These are phyloP conservation scores for Emydomyces testavorans DNA, from an alignment of 2,329 filamentous ascomycete genomes.

Conservation along the genomic window DNA sequence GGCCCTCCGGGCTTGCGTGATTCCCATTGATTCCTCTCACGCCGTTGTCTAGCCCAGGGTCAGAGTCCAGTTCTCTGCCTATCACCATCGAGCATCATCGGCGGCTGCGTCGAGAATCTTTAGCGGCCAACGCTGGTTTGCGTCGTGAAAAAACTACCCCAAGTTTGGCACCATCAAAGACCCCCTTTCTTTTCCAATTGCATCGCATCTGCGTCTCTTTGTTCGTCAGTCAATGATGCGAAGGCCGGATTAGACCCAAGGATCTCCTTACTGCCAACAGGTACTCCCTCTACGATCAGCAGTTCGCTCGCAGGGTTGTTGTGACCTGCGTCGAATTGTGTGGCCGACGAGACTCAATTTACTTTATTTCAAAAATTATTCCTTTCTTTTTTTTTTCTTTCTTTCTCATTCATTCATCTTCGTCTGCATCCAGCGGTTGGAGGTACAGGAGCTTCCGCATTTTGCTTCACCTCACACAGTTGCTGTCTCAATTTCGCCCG, in stretches of 20 bases:
- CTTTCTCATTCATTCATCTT: background rate
- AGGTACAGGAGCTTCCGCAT: background rate
- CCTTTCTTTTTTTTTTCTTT: background rate
- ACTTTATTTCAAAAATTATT: background rate
- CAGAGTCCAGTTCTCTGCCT: background rate
- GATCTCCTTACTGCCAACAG: background rate
- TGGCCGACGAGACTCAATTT: no score
- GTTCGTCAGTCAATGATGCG: conserved; percentile 4
- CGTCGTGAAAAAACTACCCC: conserved; percentile 9
- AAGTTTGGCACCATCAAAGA: conserved; percentile 2
- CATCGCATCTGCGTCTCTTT: conserved; percentile 7
- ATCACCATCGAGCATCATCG: background rate
- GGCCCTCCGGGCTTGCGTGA: conserved; percentile 5
- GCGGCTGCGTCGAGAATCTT: background rate
- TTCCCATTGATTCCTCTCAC: background rate
- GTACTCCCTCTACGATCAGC: background rate
- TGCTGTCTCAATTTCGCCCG: conserved; percentile 1
- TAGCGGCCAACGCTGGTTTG: background rate
- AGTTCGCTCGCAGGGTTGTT: background rate
- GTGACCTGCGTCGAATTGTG: background rate
- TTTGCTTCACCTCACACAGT: background rate
- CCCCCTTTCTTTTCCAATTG: conserved; percentile 1
- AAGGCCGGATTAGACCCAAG: background rate
- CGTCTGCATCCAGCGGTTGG: background rate
- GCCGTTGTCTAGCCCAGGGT: background rate